Evolutionary conservation across 345 rosid species (phyloP).

Genomic region (Hibiscus tridactylites): DNA sequence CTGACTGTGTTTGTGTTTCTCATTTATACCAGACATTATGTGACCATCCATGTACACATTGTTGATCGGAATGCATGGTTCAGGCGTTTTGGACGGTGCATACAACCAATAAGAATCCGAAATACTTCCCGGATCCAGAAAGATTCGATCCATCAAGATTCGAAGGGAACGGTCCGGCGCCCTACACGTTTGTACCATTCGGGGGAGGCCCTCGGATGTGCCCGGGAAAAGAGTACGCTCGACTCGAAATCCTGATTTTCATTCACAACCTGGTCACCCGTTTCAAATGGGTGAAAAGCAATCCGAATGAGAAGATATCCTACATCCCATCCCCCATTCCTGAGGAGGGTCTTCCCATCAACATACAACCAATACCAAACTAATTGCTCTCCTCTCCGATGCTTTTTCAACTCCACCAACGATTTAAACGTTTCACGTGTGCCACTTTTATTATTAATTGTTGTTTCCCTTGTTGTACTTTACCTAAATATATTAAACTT

Average conservation of each 20-base stretch:
- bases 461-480: too few species aligned
- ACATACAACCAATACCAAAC: background rate
- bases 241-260: constrained; percentile 21
- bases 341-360: constrained; percentile 18
- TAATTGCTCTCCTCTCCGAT: background rate
- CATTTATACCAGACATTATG: background rate
- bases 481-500: background rate
- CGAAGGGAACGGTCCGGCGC: constrained; percentile 23
- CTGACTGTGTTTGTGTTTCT: too few species aligned
- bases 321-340: constrained; percentile 23
- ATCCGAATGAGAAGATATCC: constrained; percentile 18
- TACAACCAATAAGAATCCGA: constrained; percentile 18
- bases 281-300: constrained; percentile 13
- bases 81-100: constrained; percentile 24
- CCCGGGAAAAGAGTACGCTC: constrained; percentile 24
- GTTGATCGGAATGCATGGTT: background rate
- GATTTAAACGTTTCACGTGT: too few species aligned
- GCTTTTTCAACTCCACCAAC: background rate
- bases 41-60: background rate
- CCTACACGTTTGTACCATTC: constrained; percentile 22
- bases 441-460: too few species aligned
- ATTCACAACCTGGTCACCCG: constrained; percentile 17
- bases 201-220: constrained; percentile 30
- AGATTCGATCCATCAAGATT: constrained; percentile 27
- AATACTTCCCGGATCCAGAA: constrained; percentile 23